Base-by-base conservation (phyloP, 2,329 filamentous ascomycete species). In the Aspergillus novofumigatus region DNA sequence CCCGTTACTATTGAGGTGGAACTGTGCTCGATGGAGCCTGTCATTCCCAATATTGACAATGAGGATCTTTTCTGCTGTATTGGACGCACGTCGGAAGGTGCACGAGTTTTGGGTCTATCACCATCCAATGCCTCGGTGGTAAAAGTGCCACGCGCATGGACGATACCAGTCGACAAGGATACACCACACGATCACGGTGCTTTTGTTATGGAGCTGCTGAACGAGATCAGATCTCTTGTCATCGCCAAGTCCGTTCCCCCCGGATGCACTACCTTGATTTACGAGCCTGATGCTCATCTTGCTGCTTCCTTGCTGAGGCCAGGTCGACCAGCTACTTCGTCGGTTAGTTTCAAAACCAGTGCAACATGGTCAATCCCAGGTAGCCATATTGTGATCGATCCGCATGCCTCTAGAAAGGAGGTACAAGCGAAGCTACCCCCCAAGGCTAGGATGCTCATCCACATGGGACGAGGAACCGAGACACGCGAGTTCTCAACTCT, bases 341-440 rank as follows among this genome's bases (percentile, higher is more conserved):
- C 38, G 7, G 38, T 42, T 3, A 42, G 42, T 25, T 53, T 49
- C 52, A 53, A 38, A 42, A 28, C n/a, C 42, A 38, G 47, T 42
- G 29, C 45, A 29, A 49, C 52, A 32, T 26, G 32, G 44, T 49
- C 52, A 44, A 49, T 44, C 26, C 21, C 41, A 25, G 28, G 26
- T 8, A 49, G 52, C 52, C n/a, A 28, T 47, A 23, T 41, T 26
- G 21, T 23, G 29, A 54, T 54, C 44, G 52, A 49, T 21, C 45
- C 44, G 20, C 52, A 54, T 49, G 38, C 52, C 21, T 54, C 52
- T 38, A 54, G 29, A 29, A 54, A 54, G 52, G 52, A 54, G 20
- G 14, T 54, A 11, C 44, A 54, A 54, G 32, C 52, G n/a, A 54
- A 38, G 21, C 23, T 54, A 54, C 44, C 52, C 45, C 29, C 45